A percentile compares a stretch with the other conserved stretches of the same genome.
These are phyloP conservation scores for Saccharum hybrid DNA, from an alignment of 202 grass and related monocot species.

Conservation along the genomic window DNA sequence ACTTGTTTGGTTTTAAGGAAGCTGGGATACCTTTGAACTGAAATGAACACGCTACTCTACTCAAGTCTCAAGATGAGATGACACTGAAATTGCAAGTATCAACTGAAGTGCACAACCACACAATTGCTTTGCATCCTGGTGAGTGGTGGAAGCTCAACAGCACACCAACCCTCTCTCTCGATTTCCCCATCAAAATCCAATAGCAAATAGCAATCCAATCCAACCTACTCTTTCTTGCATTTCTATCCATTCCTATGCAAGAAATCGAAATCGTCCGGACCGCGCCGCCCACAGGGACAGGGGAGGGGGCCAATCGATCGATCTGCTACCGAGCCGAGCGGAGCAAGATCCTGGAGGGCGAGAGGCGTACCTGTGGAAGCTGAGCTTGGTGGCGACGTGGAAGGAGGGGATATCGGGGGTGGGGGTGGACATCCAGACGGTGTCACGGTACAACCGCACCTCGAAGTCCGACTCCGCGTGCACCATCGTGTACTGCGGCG, in stretches of 20 bases:
- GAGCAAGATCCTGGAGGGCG: background rate
- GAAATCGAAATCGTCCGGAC: background rate
- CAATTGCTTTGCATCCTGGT: background rate
- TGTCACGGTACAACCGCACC: conserved; percentile 74
- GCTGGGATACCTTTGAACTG: background rate
- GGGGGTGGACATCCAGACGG: conserved; percentile 85
- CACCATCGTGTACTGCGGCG: conserved; percentile 76
- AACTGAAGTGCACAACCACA: background rate
- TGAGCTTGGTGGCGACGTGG: conserved; percentile 78
- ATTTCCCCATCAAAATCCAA: background rate
- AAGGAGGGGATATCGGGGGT: conserved; percentile 68
- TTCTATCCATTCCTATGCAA: background rate
- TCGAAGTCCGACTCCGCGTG: conserved; percentile 88
- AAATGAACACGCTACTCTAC: no score
- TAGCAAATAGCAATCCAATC: no score
- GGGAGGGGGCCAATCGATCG: background rate
- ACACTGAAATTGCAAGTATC: background rate
- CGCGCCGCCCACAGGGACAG: background rate
- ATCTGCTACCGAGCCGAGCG: background rate
- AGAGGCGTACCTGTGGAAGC: conserved; percentile 67
- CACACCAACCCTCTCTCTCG: background rate
- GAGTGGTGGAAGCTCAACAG: background rate
- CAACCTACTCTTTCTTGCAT: background rate
- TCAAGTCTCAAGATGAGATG: background rate
- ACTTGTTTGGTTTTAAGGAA: background rate